These are phyloP conservation scores for Phytopythium ostracodes DNA, from an alignment of 352 stramenopile genomes.

Conservation along the genomic window DNA sequence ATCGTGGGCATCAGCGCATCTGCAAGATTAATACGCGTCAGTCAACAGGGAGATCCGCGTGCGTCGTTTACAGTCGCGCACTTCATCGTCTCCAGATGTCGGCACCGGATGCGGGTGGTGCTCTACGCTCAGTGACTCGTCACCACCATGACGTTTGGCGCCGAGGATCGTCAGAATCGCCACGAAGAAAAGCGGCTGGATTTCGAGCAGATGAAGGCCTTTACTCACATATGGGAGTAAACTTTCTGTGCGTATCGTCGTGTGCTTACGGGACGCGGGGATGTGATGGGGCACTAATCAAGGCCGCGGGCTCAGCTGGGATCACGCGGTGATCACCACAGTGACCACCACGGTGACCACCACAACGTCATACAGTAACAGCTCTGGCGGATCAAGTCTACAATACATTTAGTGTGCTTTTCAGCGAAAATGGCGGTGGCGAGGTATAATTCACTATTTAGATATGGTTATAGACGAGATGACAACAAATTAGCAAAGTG, in stretches of 20 bases:
- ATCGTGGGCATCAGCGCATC: neutral
- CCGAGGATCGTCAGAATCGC: neutral
- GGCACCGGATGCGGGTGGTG: neutral
- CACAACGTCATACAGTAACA: neutral
- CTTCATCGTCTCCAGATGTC: neutral
- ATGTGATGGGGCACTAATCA: neutral
- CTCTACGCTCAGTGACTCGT: neutral
- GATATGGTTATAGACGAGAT: too few relatives aligned
- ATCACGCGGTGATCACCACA: neutral
- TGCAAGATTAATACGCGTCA: neutral
- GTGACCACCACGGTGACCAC: too few relatives aligned
- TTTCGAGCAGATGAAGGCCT: neutral
- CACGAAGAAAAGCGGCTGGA: neutral
- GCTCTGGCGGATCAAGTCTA: too few relatives aligned
- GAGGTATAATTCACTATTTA: too few relatives aligned
- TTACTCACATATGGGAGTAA: neutral
- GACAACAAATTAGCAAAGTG: too few relatives aligned
- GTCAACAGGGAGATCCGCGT: neutral
- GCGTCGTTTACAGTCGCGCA: neutral
- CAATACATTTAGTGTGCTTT: too few relatives aligned
- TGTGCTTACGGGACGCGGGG: neutral
- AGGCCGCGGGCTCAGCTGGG: neutral
- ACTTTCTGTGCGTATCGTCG: neutral
- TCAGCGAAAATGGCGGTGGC: too few relatives aligned
- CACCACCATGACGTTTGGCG: too few relatives aligned